These are phyloP conservation scores for Phytophthora cajani DNA, from an alignment of 352 stramenopile genomes.

Conservation along the genomic window DNA sequence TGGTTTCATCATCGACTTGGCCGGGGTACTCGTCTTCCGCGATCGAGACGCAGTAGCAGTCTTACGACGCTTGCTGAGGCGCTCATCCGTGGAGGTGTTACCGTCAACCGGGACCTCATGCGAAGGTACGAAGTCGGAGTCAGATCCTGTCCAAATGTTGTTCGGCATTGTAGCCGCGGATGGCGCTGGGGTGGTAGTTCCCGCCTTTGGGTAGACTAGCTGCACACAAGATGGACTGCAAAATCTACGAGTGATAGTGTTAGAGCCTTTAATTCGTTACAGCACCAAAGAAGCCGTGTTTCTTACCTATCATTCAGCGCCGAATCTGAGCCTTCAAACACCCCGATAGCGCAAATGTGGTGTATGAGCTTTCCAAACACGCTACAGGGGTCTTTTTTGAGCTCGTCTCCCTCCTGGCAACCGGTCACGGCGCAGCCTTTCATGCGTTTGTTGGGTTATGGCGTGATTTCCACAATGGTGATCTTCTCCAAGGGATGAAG, in stretches of 20 bases:
- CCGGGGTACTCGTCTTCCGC: not conserved
- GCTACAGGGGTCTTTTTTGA: conserved; percentile 10
- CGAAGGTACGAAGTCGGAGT: not conserved
- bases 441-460: no score
- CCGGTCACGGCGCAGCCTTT: not conserved
- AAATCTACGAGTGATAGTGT: not conserved
- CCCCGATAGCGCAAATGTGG: conserved; percentile 1
- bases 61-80: not conserved
- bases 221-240: not conserved
- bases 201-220: not conserved
- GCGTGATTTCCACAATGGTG: no score
- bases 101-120: not conserved
- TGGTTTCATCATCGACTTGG: not conserved
- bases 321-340: conserved; percentile 6
- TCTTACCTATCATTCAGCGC: conserved; percentile 9
- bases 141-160: no score
- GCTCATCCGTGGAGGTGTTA: not conserved
- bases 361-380: conserved; percentile 2
- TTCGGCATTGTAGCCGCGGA: not conserved
- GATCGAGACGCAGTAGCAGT: not conserved
- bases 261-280: not conserved
- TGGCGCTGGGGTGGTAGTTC: not conserved
- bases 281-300: not conserved
- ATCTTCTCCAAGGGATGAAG: no score
- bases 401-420: not conserved